A percentile compares a stretch with the other conserved stretches of the same genome.
Evolutionary conservation across 108 stramenopile species (phyloP).

Genomic region (Nannochloropsis gaditana): DNA sequence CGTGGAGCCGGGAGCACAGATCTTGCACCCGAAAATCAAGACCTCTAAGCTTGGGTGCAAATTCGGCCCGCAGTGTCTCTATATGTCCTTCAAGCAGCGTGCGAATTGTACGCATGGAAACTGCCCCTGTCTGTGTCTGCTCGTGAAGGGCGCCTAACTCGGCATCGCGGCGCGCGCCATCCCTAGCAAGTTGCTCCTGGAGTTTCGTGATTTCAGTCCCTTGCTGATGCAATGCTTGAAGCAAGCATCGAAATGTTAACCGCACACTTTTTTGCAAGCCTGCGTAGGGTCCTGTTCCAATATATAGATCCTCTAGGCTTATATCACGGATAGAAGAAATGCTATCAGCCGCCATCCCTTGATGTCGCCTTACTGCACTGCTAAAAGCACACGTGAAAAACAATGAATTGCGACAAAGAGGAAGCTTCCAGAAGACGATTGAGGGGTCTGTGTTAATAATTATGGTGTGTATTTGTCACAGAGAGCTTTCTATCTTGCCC

Average conservation of each 20-base stretch:
- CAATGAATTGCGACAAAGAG: too few relatives aligned
- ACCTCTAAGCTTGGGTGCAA: neutral
- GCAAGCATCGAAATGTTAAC: neutral
- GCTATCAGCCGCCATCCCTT: neutral
- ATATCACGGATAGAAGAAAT: neutral
- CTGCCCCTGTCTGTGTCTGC: neutral
- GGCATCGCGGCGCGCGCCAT: neutral
- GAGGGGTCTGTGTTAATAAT: too few relatives aligned
- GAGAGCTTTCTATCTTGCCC: too few relatives aligned
- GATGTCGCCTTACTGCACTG: too few relatives aligned
- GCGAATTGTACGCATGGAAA: neutral
- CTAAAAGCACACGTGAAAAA: too few relatives aligned
- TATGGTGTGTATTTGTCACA: too few relatives aligned
- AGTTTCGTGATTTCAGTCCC: neutral
- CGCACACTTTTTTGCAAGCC: constrained; percentile 14
- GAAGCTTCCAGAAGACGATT: too few relatives aligned
- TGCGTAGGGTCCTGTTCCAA: neutral
- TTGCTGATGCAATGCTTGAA: neutral
- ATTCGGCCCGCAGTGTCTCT: constrained; percentile 14
- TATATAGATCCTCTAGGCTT: neutral
- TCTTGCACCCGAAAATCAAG: neutral
- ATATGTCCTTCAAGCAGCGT: constrained; percentile 5
- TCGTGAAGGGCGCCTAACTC: neutral
- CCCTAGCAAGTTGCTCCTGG: neutral
- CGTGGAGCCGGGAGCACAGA: neutral